Percentiles rank a stretch among this genome's conserved stretches.
These are phyloP conservation scores for Oryza brachyantha DNA, from an alignment of 176 grass and related monocot species.

Conservation along the genomic window DNA sequence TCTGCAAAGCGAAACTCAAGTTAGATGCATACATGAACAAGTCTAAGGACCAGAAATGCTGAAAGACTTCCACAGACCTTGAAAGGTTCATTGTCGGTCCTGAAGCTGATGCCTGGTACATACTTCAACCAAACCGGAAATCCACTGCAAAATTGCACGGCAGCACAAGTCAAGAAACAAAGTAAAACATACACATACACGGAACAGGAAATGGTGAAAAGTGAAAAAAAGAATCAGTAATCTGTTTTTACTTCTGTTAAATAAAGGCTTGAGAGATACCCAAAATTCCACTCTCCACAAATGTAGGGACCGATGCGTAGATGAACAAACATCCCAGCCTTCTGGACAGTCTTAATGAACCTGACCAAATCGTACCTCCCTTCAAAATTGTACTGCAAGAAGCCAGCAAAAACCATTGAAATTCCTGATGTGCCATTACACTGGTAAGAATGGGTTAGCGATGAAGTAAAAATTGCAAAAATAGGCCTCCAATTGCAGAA, in stretches of 20 bases:
- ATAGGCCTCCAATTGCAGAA: too few relatives aligned
- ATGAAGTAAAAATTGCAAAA: too few relatives aligned
- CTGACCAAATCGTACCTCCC: slow-evolving; percentile 98
- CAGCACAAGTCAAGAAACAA: slow-evolving; percentile 13
- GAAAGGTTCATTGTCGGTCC: slow-evolving; percentile 95
- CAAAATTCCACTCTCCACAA: slow-evolving; percentile 99
- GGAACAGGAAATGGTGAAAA: slow-evolving; percentile 1
- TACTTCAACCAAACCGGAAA: slow-evolving; percentile 99
- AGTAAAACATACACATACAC: slow-evolving; percentile 18
- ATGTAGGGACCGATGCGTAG: slow-evolving; percentile 97
- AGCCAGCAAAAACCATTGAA: slow-evolving; percentile 24
- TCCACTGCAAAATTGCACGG: slow-evolving; percentile 54
- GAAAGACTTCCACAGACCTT: slow-evolving; percentile 54
- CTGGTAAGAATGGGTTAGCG: slow-evolving; percentile 8
- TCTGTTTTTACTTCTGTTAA: neutral
- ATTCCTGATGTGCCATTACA: slow-evolving; percentile 1
- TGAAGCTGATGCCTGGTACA: slow-evolving; percentile 98
- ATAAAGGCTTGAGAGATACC: slow-evolving; percentile 47
- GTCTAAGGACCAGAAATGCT: slow-evolving; percentile 34
- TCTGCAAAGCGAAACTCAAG: slow-evolving; percentile 44
- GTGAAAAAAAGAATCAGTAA: slow-evolving; percentile 5
- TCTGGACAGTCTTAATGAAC: slow-evolving; percentile 89
- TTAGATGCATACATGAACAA: slow-evolving; percentile 1
- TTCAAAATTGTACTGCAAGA: slow-evolving; percentile 88
- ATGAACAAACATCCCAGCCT: slow-evolving; percentile 84